Evolutionary conservation across 2,329 filamentous ascomycete species (phyloP), one percentile per base, ranked within the genome.

Genomic region (Stemphylium lycopersici): DNA sequence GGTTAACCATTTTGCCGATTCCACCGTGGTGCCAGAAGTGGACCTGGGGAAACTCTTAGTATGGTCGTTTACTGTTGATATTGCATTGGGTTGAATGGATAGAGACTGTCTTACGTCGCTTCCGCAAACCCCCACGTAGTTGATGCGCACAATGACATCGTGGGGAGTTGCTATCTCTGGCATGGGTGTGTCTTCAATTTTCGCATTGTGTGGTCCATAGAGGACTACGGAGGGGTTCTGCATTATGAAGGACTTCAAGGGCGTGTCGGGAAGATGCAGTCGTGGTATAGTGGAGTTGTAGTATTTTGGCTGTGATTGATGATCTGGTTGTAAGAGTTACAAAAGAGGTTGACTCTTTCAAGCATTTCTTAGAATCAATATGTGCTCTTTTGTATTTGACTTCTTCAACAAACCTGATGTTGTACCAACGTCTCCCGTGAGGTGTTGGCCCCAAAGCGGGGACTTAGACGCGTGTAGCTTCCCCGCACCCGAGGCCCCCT

Each of bases 21-120:
- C 90, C 90, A 65, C 93, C 93, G 40, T 89, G 88, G 73, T 95
- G 90, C 93, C 93, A 97, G 82, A 97, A 97, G 79, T 97, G 93
- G 48, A 97, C 88, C 68, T 72, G 18, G 24, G 4, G 4, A 20
- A 20, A 31, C 34, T 22, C n/a, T 42, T 20, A 49, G 44, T 47
- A 11, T 8, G 12, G 3, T 26, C 6, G 13, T 10, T 11, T 24
- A n/a, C 3, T 7, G 24, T 26, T 6, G 24, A 26, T 6, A 26
- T 26, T 26, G 24, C 24, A 12, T 20, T 16, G n/a, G n/a, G n/a
- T n/a, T n/a, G n/a, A n/a, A n/a, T n/a, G n/a, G n/a, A 38, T 12
- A n/a, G 20, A 11, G 18, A 8, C 10, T 6, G 12, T 48, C 51
- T 58, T 53, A 69, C 68, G 45, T 72, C 68, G 50, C 69, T 72